Percentiles rank a stretch among this genome's conserved stretches.
These are phyloP conservation scores for Larix kaempferi DNA, from an alignment of 75 land plant species.

Conservation along the genomic window DNA sequence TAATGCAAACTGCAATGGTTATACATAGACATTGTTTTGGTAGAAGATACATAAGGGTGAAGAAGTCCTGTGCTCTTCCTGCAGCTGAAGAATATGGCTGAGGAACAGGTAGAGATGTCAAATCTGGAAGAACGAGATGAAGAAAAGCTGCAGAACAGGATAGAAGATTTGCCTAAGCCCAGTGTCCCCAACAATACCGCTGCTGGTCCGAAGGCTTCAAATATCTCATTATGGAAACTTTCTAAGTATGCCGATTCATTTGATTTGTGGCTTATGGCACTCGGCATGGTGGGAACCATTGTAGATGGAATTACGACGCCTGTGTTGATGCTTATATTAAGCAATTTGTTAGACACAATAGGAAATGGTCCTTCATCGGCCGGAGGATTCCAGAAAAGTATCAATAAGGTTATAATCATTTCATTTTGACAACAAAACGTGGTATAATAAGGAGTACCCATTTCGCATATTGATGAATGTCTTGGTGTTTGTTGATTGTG, in stretches of 20 bases:
- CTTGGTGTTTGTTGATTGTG: neutral
- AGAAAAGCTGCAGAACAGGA: no score
- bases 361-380: slow-evolving; percentile 20
- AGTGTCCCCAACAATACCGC: neutral
- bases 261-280: slow-evolving; percentile 47
- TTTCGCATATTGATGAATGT: neutral
- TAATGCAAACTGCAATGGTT: no score
- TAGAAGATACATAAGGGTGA: no score
- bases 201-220: neutral
- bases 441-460: no score
- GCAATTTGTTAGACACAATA: slow-evolving; percentile 35
- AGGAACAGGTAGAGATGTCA: no score
- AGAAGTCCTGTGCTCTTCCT: no score
- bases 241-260: slow-evolving; percentile 54
- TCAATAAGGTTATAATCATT: slow-evolving; percentile 13
- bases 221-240: slow-evolving; percentile 7
- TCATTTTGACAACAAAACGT: neutral
- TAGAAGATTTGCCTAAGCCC: no score
- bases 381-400: slow-evolving; percentile 1
- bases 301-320: slow-evolving; percentile 60
- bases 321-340: slow-evolving; percentile 18
- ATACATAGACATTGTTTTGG: no score
- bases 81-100: no score
- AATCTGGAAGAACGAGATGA: no score
- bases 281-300: slow-evolving; percentile 58